These are phyloP conservation scores for Vanderwaltozyma verrucispora DNA, from an alignment of 805 yeast genomes.

Conservation along the genomic window DNA sequence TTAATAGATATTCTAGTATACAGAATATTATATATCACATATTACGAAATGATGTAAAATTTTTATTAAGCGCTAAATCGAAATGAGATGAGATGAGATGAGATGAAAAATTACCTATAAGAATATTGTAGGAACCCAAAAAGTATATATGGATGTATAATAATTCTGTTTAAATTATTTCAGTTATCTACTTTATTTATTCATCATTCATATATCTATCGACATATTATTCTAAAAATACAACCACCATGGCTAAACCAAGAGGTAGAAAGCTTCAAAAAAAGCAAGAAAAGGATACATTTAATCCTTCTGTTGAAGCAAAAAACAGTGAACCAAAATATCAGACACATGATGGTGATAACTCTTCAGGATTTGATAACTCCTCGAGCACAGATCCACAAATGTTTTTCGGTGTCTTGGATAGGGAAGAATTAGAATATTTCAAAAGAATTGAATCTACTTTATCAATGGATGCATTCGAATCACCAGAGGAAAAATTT, in stretches of 20 bases:
- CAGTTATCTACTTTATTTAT: too few relatives aligned
- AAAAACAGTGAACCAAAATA: conserved; percentile 3
- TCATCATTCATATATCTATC: too few relatives aligned
- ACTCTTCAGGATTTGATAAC: conserved; percentile 1
- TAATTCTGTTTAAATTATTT: too few relatives aligned
- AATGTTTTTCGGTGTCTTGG: conserved; percentile 80
- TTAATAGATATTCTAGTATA: too few relatives aligned
- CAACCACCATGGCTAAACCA: conserved; percentile 19
- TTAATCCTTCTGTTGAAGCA: conserved; percentile 11
- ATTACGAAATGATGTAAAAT: neutral
- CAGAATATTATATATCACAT: too few relatives aligned
- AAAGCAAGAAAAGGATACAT: conserved; percentile 19
- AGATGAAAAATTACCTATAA: neutral
- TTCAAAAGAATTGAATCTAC: conserved; percentile 90
- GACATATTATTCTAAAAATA: too few relatives aligned
- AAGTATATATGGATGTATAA: neutral
- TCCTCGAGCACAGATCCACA: conserved; percentile 6
- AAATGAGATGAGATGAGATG: conserved; percentile 6
- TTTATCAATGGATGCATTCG: conserved; percentile 70
- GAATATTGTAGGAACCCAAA: too few relatives aligned
- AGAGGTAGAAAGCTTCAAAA: conserved; percentile 35
- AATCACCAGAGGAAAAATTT: conserved; percentile 55
- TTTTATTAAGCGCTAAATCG: neutral
- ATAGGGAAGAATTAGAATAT: conserved; percentile 75
- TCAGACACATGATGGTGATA: conserved; percentile 10